phyloP scores from a whole-genome alignment of 2,329 filamentous ascomycete genomes.

The Chaetomium strumarium region DNA sequence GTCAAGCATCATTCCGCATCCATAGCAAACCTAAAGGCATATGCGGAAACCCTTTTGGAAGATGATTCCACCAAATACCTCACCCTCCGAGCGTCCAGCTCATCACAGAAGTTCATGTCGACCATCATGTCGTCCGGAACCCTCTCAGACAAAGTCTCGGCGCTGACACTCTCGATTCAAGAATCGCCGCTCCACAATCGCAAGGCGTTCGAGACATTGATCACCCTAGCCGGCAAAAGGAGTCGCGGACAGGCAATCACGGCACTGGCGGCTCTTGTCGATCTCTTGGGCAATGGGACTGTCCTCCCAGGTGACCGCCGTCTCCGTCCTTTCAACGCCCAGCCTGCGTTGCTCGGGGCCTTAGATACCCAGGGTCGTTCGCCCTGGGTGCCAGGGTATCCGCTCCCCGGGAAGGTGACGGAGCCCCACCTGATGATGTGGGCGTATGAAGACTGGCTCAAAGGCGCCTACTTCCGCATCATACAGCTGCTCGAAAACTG shows the following conservation, averaged over 20 bases:
- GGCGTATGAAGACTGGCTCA: constrained; percentile 94
- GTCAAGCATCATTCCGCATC: constrained; percentile 37
- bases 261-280: constrained; percentile 87
- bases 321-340: constrained; percentile 69
- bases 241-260: constrained; percentile 89
- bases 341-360: constrained; percentile 67
- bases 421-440: constrained; percentile 76
- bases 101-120: constrained; percentile 91
- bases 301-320: constrained; percentile 79
- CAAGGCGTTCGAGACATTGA: constrained; percentile 79
- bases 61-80: constrained; percentile 72
- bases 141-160: constrained; percentile 92
- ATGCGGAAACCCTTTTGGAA: constrained; percentile 70
- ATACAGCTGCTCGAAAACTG: constrained; percentile 86
- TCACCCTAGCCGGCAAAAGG: constrained; percentile 82
- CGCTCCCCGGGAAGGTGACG: constrained; percentile 67
- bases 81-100: constrained; percentile 68
- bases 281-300: constrained; percentile 85
- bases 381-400: constrained; percentile 62
- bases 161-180: constrained; percentile 86
- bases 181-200: constrained; percentile 92
- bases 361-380: constrained; percentile 55
- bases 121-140: constrained; percentile 97
- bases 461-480: constrained; percentile 87
- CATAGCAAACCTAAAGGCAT: constrained; percentile 52